phyloP scores from a whole-genome alignment of 2,329 filamentous ascomycete species.

The Phyllachora maydis region DNA sequence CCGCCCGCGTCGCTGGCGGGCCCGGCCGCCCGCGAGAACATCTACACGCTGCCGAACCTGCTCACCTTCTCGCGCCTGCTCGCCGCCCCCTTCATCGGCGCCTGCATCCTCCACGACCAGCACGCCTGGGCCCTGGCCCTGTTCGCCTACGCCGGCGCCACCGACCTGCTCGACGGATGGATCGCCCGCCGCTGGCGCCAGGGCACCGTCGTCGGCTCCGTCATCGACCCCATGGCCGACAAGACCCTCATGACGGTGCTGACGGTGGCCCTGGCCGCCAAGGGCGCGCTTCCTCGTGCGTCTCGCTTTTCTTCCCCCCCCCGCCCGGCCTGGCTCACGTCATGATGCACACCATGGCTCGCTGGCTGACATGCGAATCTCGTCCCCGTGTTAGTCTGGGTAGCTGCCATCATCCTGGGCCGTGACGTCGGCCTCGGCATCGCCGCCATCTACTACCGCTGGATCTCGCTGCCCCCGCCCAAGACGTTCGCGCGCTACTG shows the following conservation, averaged over 20 bases:
- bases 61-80: conserved; percentile 73
- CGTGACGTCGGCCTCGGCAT: conserved; percentile 68
- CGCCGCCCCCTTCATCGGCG: conserved; percentile 70
- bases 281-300: conserved; percentile 62
- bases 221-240: conserved; percentile 94
- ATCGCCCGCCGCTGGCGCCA: conserved; percentile 76
- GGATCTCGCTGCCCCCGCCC: conserved; percentile 79
- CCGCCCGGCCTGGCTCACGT: no score
- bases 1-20: no score
- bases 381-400: conserved; percentile 37
- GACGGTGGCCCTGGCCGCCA: conserved; percentile 65
- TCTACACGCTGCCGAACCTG: conserved; percentile 91
- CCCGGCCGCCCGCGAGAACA: conserved; percentile 54
- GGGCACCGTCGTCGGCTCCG: conserved; percentile 82
- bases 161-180: conserved; percentile 83
- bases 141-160: conserved; percentile 83
- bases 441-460: conserved; percentile 85
- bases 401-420: conserved; percentile 78
- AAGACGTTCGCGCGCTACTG: conserved; percentile 89
- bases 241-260: conserved; percentile 90
- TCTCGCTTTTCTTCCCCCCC: no score
- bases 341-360: conserved; percentile 1
- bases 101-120: conserved; percentile 68
- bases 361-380: no score
- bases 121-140: conserved; percentile 61